These are phyloP conservation scores for Trichoderma semiorbis DNA, from an alignment of 2,329 filamentous ascomycete genomes.

Conservation along the genomic window DNA sequence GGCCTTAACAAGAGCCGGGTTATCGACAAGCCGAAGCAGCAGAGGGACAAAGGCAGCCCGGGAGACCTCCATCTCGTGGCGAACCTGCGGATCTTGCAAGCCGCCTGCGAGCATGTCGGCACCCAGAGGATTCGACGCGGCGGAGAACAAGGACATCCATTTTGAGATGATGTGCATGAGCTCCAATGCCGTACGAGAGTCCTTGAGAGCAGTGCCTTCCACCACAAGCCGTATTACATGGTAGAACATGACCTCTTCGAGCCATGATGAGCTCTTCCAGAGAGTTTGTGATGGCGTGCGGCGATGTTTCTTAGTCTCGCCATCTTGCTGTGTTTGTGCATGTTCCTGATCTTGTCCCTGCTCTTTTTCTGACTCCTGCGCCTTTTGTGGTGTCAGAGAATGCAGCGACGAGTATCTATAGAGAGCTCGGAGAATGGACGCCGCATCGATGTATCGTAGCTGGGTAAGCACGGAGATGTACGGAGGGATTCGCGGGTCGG, in stretches of 20 bases:
- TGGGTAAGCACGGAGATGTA: constrained; percentile 56
- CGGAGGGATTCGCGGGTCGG: constrained; percentile 57
- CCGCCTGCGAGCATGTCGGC: constrained; percentile 47
- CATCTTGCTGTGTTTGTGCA: neutral
- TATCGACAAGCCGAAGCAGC: constrained; percentile 60
- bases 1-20: constrained; percentile 50
- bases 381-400: constrained; percentile 17
- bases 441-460: constrained; percentile 50
- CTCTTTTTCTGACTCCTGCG: constrained; percentile 12
- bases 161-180: constrained; percentile 49
- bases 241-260: constrained; percentile 91
- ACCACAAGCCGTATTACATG: constrained; percentile 85
- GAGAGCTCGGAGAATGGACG: constrained; percentile 53
- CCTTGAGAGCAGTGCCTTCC: constrained; percentile 47
- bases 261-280: constrained; percentile 56
- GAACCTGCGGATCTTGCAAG: constrained; percentile 41
- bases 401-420: constrained; percentile 57
- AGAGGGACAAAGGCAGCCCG: constrained; percentile 63
- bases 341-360: neutral
- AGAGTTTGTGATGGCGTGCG: constrained; percentile 29
- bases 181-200: constrained; percentile 46
- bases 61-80: constrained; percentile 58
- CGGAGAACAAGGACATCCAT: constrained; percentile 58
- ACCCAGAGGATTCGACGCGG: constrained; percentile 47
- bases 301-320: constrained; percentile 21